A percentile compares a stretch with the other conserved stretches of the same genome.
phyloP scores from a whole-genome alignment of 148 eudicot species.

The Amaranthus cruentus region DNA sequence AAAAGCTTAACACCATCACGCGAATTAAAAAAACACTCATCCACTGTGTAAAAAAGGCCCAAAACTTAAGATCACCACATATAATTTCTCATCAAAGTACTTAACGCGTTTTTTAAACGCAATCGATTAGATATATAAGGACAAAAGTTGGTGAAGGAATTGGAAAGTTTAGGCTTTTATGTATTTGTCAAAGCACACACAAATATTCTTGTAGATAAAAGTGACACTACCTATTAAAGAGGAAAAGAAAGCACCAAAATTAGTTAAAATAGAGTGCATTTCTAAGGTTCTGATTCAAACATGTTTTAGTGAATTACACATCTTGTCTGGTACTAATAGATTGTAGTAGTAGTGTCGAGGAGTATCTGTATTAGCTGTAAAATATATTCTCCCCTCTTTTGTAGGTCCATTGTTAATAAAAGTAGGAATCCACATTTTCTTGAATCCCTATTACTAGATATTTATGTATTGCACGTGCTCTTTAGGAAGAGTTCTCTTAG shows the following conservation, averaged over 20 bases:
- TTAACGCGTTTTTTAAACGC: not conserved
- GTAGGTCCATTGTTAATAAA: not conserved
- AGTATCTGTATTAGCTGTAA: no score
- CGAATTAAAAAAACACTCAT: no score
- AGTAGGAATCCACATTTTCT: no score
- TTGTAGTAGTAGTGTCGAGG: not conserved
- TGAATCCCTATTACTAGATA: no score
- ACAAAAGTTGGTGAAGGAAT: not conserved
- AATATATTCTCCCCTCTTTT: not conserved
- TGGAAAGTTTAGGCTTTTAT: not conserved
- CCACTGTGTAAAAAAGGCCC: no score
- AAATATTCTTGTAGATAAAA: not conserved
- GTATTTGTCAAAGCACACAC: not conserved
- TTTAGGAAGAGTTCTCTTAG: no score
- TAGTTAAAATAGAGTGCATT: not conserved
- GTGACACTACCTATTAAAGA: not conserved
- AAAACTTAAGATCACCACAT: no score
- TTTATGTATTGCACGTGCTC: no score
- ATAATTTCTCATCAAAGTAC: no score
- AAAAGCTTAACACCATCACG: no score
- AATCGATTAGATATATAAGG: not conserved
- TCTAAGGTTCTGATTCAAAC: not conserved
- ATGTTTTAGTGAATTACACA: not conserved
- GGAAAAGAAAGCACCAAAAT: not conserved
- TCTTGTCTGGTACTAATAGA: not conserved